Base-by-base conservation (phyloP, 257 asterid species). In the Solanum pinnatisectum region DNA sequence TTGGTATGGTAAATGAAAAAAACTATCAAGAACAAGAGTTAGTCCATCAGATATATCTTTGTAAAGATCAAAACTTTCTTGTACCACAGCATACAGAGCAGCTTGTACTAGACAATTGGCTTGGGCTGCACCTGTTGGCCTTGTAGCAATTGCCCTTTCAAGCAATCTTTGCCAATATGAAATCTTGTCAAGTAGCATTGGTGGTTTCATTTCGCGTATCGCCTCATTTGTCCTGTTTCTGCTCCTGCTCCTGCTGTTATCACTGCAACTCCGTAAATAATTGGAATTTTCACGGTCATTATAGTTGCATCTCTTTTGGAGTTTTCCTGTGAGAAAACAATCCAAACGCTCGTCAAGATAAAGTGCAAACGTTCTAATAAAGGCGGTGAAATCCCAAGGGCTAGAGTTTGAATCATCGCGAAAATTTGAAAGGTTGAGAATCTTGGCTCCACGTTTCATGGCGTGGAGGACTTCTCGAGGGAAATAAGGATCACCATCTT, bases 391-490 rank as follows among this genome's bases (percentile, higher is more conserved):
- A 90, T 96, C 96, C 98, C 98, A 96, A 0, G 98, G 98, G 65
- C 96, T 94, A 0, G 98, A 94, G 77, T 93, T 94, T 0, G 98
- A 94, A 74, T 95, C 98, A 35, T 96, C 98, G 0, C 98, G 94
- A 20, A 96, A 96, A 89, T 92, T 89, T 4, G 96, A 90, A 4
- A 95, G 92, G 35, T 96, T 95, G 88, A 95, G 98, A 72, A 95
- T 96, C 90, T 92, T 93, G 83, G 98, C 94, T 2, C 98, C 98
- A 8, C 94, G 88, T 86, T 94, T 95, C 98, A 96, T 96, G 27
- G 98, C 95, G 30, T 95, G 98, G 60, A 96, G 95, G 85, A 96
- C 98, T 88, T 96, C 98, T 36, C 98, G 88, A 2, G 98, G 98
- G 91, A 96, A 96, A 86, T 96, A 96, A 14, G 98, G 98, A 89